Evolutionary conservation across 176 grass and related monocot genomes (phyloP).

Genomic region (bread wheat (Triticum aestivum)): DNA sequence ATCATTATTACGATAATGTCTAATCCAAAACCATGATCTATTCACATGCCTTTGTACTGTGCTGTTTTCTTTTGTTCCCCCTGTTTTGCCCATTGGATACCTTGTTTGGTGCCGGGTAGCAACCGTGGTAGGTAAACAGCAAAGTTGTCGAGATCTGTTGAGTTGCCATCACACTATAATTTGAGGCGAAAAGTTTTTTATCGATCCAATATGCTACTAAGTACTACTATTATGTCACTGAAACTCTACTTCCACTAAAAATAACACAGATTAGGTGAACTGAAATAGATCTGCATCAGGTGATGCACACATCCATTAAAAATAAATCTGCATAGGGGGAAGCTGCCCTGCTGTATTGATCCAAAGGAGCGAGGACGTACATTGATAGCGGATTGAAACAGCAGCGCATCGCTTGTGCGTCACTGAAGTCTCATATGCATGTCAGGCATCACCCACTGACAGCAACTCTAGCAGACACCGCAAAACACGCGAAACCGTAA

Average conservation of each 20-base stretch:
- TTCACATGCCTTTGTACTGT: not conserved
- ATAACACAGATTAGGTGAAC: not conserved
- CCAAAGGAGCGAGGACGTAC: not conserved
- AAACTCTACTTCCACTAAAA: not conserved
- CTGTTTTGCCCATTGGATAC: not conserved
- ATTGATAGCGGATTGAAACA: not conserved
- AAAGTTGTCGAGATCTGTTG: constrained; percentile 4
- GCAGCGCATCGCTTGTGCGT: not conserved
- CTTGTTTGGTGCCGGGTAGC: constrained; percentile 12
- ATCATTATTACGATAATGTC: not conserved
- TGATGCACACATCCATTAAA: too few species aligned
- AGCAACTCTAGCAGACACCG: too few species aligned
- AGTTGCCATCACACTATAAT: constrained; percentile 20
- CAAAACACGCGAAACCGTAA: too few species aligned
- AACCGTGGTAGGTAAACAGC: constrained; percentile 22
- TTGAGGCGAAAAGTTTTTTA: not conserved
- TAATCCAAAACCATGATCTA: not conserved
- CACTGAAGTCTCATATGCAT: not conserved
- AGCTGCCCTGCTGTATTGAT: not conserved
- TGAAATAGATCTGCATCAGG: not conserved
- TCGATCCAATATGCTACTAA: not conserved
- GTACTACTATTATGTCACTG: not conserved
- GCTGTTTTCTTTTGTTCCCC: not conserved
- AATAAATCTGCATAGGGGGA: not conserved
- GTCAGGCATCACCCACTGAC: not conserved